Evolutionary conservation across 345 rosid species (phyloP).

Genomic region (Pelargonium nanum): DNA sequence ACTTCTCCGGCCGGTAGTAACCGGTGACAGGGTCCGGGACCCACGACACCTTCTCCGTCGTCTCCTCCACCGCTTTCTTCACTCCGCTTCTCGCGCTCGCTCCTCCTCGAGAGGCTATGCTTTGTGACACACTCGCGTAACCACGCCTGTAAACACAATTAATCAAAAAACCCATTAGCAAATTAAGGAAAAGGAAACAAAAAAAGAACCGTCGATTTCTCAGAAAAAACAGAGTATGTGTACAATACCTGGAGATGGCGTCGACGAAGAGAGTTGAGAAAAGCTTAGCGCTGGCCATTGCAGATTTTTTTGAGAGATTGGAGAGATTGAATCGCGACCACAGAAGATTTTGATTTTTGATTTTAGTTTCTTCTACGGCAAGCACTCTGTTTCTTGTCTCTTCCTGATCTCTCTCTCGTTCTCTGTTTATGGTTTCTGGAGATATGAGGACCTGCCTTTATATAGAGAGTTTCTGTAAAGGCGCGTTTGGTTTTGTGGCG

Average conservation of each 20-base stretch:
- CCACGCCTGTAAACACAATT: constrained; percentile 22
- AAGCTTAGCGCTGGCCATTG: constrained; percentile 42
- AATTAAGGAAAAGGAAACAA: neutral
- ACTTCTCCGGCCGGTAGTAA: constrained; percentile 65
- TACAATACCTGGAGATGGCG: constrained; percentile 24
- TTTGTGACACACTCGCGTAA: constrained; percentile 25
- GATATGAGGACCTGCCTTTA: neutral
- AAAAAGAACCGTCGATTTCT: neutral
- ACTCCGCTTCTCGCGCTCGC: constrained; percentile 18
- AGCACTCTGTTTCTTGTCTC: neutral
- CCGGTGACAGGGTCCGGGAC: constrained; percentile 84
- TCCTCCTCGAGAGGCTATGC: too few species aligned
- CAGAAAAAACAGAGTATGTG: neutral
- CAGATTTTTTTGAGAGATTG: neutral
- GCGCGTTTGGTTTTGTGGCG: neutral
- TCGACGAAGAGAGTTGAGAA: constrained; percentile 25
- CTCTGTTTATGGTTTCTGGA: neutral
- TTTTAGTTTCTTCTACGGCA: neutral
- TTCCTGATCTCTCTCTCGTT: neutral
- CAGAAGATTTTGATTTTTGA: constrained; percentile 11
- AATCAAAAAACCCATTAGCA: neutral
- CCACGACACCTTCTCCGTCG: constrained; percentile 49
- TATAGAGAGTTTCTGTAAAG: neutral
- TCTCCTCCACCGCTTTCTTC: constrained; percentile 45
- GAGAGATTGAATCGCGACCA: constrained; percentile 10